Evolutionary conservation across 768 basidiomycete genomes (phyloP).

Genomic region (Leccinum obscurum): DNA sequence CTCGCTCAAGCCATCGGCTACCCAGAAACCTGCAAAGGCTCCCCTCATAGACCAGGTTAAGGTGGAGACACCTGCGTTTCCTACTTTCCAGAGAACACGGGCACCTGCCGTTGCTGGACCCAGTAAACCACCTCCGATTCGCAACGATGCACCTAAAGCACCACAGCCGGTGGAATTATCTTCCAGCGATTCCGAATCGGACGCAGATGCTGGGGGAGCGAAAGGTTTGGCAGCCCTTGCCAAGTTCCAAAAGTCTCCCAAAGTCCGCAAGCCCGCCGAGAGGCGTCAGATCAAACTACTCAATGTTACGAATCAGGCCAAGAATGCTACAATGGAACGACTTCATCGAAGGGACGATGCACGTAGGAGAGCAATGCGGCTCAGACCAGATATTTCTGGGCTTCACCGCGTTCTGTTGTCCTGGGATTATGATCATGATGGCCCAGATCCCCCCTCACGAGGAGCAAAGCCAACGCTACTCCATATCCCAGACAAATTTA

Average conservation of each 20-base stretch:
- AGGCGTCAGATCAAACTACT: slow-evolving; percentile 65
- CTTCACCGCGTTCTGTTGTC: slow-evolving; percentile 79
- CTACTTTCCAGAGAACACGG: slow-evolving; percentile 44
- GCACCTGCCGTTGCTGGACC: slow-evolving; percentile 31
- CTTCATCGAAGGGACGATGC: slow-evolving; percentile 59
- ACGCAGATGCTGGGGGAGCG: slow-evolving; percentile 43
- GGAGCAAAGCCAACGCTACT: slow-evolving; percentile 32
- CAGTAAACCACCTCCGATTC: slow-evolving; percentile 31
- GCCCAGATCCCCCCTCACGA: slow-evolving; percentile 60
- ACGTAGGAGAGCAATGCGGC: slow-evolving; percentile 58
- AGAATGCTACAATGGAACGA: slow-evolving; percentile 49
- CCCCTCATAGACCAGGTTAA: slow-evolving; percentile 31
- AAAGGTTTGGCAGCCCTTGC: slow-evolving; percentile 54
- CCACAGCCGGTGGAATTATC: slow-evolving; percentile 27
- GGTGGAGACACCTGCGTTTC: slow-evolving; percentile 39
- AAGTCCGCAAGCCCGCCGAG: slow-evolving; percentile 54
- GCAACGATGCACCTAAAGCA: slow-evolving; percentile 8
- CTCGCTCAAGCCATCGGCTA: slow-evolving; percentile 14
- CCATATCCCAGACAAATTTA: slow-evolving; percentile 66
- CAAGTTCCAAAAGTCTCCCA: slow-evolving; percentile 61
- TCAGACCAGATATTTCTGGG: slow-evolving; percentile 79
- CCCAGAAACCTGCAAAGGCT: slow-evolving; percentile 18
- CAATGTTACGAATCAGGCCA: slow-evolving; percentile 47
- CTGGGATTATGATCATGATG: slow-evolving; percentile 80
- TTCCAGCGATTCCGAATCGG: slow-evolving; percentile 49